Base-by-base conservation (phyloP, 2,329 filamentous ascomycete genomes). In the Leptodontidium sp. region DNA sequence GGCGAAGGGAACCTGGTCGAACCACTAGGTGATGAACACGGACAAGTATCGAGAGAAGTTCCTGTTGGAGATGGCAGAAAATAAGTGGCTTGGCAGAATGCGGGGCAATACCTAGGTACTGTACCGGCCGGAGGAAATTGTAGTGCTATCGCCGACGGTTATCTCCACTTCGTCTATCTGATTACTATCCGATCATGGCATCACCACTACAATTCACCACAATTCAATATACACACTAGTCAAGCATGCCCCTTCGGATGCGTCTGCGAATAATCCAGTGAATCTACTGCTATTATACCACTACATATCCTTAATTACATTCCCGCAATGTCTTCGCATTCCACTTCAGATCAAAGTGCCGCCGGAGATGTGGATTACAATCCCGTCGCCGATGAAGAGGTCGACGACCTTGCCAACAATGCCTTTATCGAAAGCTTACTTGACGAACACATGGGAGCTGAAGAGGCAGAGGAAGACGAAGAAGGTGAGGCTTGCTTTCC, bases 341-440 rank as follows among this genome's bases (percentile, higher is more conserved):
- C 40, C 47, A 2, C 43, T 24, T 12, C 43, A 29, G 43, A 66
- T 11, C 29, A 50, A 3, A 50, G 24, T 35, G 53, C 49, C 52
- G 64, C 26, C 12, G 35, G 45, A 29, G 64, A 61, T 29, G 29
- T 61, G 29, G 64, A 66, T 45, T 35, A 61, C 61, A 45, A 52
- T 24, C 43, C 26, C 32, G 50, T 15, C 11, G 38, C 9, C 11
- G 61, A 52, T 8, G 61, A 63, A 21, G 61, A 63, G 14, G 61
- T 50, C n/a, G 57, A 66, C 35, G 61, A 63, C 24, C 47, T 63
- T 26, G 32, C 57, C 43, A 49, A 45, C 55, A 43, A 66, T 66
- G 64, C 64, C 21, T 66, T 66, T 45, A 52, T 66, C 15, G 50
- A 66, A 17, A 58, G 47, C 21, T 35, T 66, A 38, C 64, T 66